A percentile compares a stretch with the other conserved stretches of the same genome.
phyloP scores from a whole-genome alignment of 2,329 filamentous ascomycete species.

The Drechslera avenae region DNA sequence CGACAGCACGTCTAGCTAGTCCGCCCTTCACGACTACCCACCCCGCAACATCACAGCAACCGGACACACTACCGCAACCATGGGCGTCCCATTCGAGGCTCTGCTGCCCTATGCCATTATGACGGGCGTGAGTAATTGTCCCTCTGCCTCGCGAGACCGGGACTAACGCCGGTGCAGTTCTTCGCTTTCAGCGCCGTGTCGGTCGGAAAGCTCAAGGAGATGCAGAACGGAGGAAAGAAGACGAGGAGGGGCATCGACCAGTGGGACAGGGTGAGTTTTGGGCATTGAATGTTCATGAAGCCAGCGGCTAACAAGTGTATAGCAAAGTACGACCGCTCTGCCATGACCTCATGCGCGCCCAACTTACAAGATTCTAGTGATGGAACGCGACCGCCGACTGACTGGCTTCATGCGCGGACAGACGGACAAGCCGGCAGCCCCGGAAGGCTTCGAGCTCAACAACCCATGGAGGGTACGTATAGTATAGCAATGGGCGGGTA shows the following conservation, averaged over 20 bases:
- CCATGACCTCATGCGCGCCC: conserved; percentile 38
- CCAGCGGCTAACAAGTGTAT: conserved; percentile 48
- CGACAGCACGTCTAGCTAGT: conserved; percentile 24
- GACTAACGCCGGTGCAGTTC: conserved; percentile 55
- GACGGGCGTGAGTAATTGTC: conserved; percentile 57
- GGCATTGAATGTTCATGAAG: conserved; percentile 10
- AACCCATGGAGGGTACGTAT: conserved; percentile 68
- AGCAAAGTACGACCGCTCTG: conserved; percentile 59
- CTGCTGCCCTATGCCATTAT: conserved; percentile 68
- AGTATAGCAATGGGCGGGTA: conserved; percentile 23
- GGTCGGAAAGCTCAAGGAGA: conserved; percentile 62
- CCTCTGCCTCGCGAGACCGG: conserved; percentile 10
- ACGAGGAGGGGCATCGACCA: conserved; percentile 63
- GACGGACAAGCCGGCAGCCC: conserved; percentile 63
- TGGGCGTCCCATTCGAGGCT: conserved; percentile 71
- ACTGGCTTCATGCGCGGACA: conserved; percentile 67
- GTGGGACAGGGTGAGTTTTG: conserved; percentile 65
- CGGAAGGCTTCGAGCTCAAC: conserved; percentile 68
- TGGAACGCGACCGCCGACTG: conserved; percentile 67
- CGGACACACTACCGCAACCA: conserved; percentile 47
- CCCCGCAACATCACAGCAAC: conserved; percentile 28
- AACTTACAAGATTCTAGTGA: conserved; percentile 58
- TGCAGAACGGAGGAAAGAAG: conserved; percentile 68
- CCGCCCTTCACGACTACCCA: conserved; percentile 18
- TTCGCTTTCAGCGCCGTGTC: conserved; percentile 65